Percentiles rank a stretch among this genome's conserved stretches.
These are phyloP conservation scores for Ormosia semicastrata DNA, from an alignment of 306 rosid species.

Conservation along the genomic window DNA sequence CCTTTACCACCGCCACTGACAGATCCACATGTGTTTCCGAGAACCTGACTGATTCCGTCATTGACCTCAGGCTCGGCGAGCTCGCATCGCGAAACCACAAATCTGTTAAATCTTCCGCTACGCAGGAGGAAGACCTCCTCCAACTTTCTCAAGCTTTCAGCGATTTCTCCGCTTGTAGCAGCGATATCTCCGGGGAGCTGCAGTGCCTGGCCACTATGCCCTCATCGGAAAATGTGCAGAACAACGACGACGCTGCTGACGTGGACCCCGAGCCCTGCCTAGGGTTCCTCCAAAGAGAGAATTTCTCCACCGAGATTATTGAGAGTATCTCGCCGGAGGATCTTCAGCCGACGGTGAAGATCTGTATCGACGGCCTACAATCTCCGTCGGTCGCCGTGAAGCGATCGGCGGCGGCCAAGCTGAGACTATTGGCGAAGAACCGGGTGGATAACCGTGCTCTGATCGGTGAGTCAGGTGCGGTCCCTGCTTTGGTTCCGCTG, in stretches of 20 bases:
- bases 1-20: constrained; percentile 31
- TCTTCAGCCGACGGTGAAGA: constrained; percentile 95
- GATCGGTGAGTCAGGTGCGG: constrained; percentile 93
- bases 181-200: constrained; percentile 91
- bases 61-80: constrained; percentile 87
- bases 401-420: constrained; percentile 94
- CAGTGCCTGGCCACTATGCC: constrained; percentile 62
- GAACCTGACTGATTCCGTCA: constrained; percentile 73
- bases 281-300: constrained; percentile 86
- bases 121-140: constrained; percentile 56
- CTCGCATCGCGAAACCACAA: constrained; percentile 57
- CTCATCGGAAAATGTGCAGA: constrained; percentile 45
- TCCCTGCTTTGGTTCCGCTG: constrained; percentile 74
- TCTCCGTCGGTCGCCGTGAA: constrained; percentile 74
- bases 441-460: constrained; percentile 77
- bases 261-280: constrained; percentile 63
- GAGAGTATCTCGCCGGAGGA: constrained; percentile 99
- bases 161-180: constrained; percentile 85
- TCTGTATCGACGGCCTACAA: constrained; percentile 78
- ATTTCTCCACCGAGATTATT: constrained; percentile 87
- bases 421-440: constrained; percentile 86
- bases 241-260: constrained; percentile 1
- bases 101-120: constrained; percentile 36
- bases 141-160: constrained; percentile 85
- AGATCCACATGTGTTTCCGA: constrained; percentile 65